Percentiles rank a stretch among this genome's conserved stretches.
Conservation (phyloP, 2,329 filamentous ascomycete genomes). For the Anisogramma anomala region DNA sequence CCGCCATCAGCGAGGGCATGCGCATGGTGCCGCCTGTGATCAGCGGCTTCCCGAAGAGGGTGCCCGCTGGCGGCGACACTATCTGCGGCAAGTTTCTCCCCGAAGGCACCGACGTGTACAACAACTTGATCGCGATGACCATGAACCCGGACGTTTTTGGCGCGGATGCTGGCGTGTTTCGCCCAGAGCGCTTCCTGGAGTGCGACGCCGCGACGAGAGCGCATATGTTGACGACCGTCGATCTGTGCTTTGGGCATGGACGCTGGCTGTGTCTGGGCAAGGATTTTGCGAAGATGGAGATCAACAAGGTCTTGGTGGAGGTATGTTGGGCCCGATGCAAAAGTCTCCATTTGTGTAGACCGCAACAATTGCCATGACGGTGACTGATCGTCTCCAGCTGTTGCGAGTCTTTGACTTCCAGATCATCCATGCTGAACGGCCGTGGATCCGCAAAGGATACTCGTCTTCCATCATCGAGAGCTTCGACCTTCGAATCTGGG, state of each 20-base stretch:
- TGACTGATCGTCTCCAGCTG: not conserved
- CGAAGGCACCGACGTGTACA: constrained; percentile 23
- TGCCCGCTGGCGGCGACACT: constrained; percentile 19
- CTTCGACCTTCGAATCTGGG: not conserved
- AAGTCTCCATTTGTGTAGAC: not conserved
- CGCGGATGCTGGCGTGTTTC: constrained; percentile 25
- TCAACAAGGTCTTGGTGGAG: constrained; percentile 28
- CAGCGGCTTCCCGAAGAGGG: constrained; percentile 16
- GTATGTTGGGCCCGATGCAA: not conserved
- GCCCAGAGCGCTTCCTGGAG: constrained; percentile 32
- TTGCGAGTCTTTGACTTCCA: constrained; percentile 8
- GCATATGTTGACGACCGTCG: constrained; percentile 23
- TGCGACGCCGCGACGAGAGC: constrained; percentile 19
- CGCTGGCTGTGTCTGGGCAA: constrained; percentile 28
- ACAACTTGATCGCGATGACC: constrained; percentile 23
- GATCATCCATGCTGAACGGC: not conserved
- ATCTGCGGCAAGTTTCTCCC: constrained; percentile 23
- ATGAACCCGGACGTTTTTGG: constrained; percentile 21
- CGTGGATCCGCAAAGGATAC: not conserved
- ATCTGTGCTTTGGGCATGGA: constrained; percentile 28
- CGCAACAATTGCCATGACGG: too few species aligned
- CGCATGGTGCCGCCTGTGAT: constrained; percentile 22
- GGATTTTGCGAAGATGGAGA: constrained; percentile 28
- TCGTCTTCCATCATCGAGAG: not conserved
- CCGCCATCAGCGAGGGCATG: constrained; percentile 25